Base-by-base conservation (phyloP, 1,284 basidiomycete species). In the Meripilus lineatus region DNA sequence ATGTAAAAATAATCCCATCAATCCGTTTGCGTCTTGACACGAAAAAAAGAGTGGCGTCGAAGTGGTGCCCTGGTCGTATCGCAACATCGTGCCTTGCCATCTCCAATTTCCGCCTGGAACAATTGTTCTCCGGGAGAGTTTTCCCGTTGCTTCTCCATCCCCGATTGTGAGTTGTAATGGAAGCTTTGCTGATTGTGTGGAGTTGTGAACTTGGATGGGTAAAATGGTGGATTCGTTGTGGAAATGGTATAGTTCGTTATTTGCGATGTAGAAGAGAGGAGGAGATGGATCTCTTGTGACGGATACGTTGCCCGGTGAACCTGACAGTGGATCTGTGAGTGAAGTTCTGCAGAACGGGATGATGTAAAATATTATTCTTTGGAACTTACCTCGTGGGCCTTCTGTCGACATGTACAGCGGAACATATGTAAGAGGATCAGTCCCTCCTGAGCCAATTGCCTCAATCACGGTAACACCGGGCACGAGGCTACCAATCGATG, bases 51-150 rank as follows among this genome's bases (percentile, higher is more conserved):
- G 75, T 75, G 30, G 64, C 50, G 50, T 76, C 75, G 65, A 64
- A 47, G 56, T 61, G 15, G 58, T 47, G 5, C 72, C 74, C 32
- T 70, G 59, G 45, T 77, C 72, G 54, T 75, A 79, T 46, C 69
- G 67, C 24, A 81, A 63, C 68, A 71, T 71, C n/a, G 74, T 74
- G 15, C 75, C 75, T 50, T 68, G 61, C 76, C 77, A 81, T 38
- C 68, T 58, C 77, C 77, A 82, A 7, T 52, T 55, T 2, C 75
- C 73, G 24, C 62, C 62, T 15, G 51, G 54, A n/a, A 74, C 55
- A n/a, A 39, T 23, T 14, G 37, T 30, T 24, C 22, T 32, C 22
- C 25, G 38, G 8, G 36, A 8, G 3, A 32, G 37, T 32, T 40
- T 38, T 24, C 71, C 68, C 8, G 28, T 30, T 36, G 59, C 58